Conservation (phyloP, 331 rosid species). For the Rosa hybrid region DNA sequence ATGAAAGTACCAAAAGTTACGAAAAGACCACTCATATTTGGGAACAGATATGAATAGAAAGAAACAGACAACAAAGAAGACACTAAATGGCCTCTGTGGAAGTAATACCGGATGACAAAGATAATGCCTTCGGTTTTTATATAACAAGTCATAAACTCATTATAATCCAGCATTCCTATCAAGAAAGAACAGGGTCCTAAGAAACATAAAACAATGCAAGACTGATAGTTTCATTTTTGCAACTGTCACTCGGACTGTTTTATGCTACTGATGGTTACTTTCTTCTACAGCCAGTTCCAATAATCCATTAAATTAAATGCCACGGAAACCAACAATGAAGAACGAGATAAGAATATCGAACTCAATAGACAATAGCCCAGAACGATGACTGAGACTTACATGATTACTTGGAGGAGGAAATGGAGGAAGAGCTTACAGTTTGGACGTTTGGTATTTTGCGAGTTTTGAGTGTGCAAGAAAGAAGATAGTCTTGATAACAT, state of each 20-base stretch:
- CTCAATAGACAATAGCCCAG: background rate
- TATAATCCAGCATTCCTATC: background rate
- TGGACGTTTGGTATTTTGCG: background rate
- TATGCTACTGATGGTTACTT: background rate
- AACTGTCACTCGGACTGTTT: background rate
- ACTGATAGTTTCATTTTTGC: background rate
- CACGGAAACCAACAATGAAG: background rate
- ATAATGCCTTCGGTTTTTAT: background rate
- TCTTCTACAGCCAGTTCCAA: background rate
- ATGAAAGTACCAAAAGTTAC: background rate
- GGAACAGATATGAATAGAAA: background rate
- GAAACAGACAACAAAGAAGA: background rate
- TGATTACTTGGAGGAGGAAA: constrained; percentile 21
- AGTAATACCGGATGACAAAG: background rate
- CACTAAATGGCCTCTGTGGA: background rate
- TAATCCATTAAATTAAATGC: background rate
- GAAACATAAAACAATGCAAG: background rate
- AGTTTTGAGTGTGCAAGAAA: background rate
- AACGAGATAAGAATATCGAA: background rate
- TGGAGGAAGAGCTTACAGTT: constrained; percentile 12
- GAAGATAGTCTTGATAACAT: constrained; percentile 15
- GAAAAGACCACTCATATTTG: background rate
- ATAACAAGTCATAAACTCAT: background rate
- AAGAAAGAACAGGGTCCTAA: background rate
- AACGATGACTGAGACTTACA: constrained; percentile 20